A percentile compares a stretch with the other conserved stretches of the same genome.
Evolutionary conservation across 176 grass and related monocot species (phyloP).

Genomic region (Urochloa ruziziensis): DNA sequence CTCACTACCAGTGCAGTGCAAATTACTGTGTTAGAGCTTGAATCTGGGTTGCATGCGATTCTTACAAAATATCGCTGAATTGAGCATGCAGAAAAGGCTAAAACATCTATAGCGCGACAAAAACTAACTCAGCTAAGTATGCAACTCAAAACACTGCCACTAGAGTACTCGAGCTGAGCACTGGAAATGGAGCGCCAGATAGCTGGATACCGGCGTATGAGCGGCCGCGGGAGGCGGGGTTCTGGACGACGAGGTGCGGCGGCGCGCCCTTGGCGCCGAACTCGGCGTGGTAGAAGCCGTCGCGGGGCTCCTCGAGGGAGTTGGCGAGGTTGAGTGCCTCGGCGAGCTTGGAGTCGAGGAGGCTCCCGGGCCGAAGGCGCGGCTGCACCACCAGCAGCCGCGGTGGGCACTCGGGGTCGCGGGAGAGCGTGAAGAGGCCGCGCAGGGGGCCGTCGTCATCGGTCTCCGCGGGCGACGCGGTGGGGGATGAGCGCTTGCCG

Average conservation of each 20-base stretch:
- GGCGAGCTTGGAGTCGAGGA: constrained; percentile 80
- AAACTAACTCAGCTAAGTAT: neutral
- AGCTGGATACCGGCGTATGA: constrained; percentile 55
- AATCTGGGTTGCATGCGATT: neutral
- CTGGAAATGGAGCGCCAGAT: neutral
- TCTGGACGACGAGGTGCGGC: constrained; percentile 84
- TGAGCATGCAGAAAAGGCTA: neutral
- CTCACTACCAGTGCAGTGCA: neutral
- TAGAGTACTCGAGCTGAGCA: constrained; percentile 19
- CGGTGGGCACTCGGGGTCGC: constrained; percentile 57
- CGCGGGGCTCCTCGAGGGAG: constrained; percentile 85
- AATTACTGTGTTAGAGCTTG: neutral
- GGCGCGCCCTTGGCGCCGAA: constrained; percentile 45
- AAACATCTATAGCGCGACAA: neutral
- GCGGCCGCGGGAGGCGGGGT: constrained; percentile 58
- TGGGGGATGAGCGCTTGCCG: constrained; percentile 41
- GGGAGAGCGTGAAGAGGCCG: constrained; percentile 56
- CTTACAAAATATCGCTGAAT: neutral
- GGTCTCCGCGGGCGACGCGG: constrained; percentile 27
- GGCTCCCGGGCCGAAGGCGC: constrained; percentile 63
- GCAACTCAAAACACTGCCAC: neutral
- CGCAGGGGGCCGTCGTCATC: constrained; percentile 38
- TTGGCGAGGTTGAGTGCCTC: constrained; percentile 93
- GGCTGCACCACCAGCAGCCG: constrained; percentile 86
- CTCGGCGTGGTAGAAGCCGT: constrained; percentile 61